These are phyloP conservation scores for Xylaria nigripes DNA, from an alignment of 495 filamentous ascomycete genomes.

Conservation along the genomic window DNA sequence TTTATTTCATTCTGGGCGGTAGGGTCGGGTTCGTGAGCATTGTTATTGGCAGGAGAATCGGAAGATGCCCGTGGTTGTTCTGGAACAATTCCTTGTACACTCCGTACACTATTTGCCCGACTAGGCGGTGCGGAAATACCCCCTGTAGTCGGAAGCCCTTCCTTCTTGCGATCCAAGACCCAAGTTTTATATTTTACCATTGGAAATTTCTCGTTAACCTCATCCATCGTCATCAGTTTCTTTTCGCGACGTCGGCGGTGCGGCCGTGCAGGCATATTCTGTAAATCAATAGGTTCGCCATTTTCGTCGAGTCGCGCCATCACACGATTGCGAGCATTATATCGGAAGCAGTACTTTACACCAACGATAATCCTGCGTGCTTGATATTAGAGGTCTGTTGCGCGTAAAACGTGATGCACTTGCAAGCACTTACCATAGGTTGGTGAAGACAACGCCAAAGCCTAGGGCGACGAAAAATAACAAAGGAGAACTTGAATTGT, in stretches of 20 bases:
- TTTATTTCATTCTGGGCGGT: not conserved
- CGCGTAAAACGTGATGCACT: not conserved
- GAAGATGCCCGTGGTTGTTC: constrained; percentile 30
- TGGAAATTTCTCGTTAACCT: constrained; percentile 95
- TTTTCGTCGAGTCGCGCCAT: constrained; percentile 65
- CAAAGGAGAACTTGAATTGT: constrained; percentile 70
- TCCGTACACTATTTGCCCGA: constrained; percentile 56
- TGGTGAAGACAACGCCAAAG: constrained; percentile 98
- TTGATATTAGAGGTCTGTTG: constrained; percentile 22
- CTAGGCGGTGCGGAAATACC: constrained; percentile 74
- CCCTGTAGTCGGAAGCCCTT: constrained; percentile 76
- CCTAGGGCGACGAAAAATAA: constrained; percentile 96
- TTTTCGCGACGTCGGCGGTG: constrained; percentile 86
- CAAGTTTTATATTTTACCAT: constrained; percentile 93
- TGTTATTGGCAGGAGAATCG: constrained; percentile 25
- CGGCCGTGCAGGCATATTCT: constrained; percentile 60
- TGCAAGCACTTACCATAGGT: constrained; percentile 70
- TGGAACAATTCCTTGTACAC: constrained; percentile 47
- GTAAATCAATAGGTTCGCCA: constrained; percentile 78
- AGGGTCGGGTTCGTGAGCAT: not conserved
- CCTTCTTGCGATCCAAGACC: constrained; percentile 71
- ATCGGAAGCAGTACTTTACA: constrained; percentile 98
- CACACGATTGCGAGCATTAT: constrained; percentile 87
- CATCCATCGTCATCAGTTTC: constrained; percentile 97
- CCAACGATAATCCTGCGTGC: constrained; percentile 89